Percentiles rank a stretch among this genome's conserved stretches.
Evolutionary conservation across 768 basidiomycete genomes (phyloP).

Genomic region (Termitomyces sp.): DNA sequence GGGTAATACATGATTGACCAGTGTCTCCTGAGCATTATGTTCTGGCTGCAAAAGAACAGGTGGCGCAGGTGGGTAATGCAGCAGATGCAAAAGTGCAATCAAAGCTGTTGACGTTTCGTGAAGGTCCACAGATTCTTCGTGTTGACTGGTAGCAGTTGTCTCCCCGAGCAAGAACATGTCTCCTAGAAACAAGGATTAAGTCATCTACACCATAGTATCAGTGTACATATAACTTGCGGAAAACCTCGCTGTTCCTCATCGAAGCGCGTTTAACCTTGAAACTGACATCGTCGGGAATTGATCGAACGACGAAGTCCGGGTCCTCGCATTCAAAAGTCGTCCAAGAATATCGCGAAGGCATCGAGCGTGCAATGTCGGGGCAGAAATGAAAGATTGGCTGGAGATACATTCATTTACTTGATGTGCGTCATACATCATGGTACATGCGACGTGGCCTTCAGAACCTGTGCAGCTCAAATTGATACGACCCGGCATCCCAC

Average conservation of each 20-base stretch:
- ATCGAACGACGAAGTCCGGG: conserved; percentile 52
- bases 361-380: background rate
- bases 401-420: background rate
- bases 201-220: background rate
- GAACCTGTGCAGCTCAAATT: conserved; percentile 10
- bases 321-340: conserved; percentile 37
- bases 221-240: conserved; percentile 37
- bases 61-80: conserved; percentile 49
- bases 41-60: conserved; percentile 28
- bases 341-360: conserved; percentile 21
- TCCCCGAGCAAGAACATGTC: conserved; percentile 68
- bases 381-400: background rate
- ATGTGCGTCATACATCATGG: background rate
- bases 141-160: conserved; percentile 10
- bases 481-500: conserved; percentile 9
- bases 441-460: conserved; percentile 2
- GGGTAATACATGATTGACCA: conserved; percentile 23
- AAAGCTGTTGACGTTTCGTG: conserved; percentile 47
- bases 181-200: conserved; percentile 29
- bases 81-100: conserved; percentile 44
- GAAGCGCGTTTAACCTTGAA: conserved; percentile 46
- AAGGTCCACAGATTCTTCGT: conserved; percentile 39
- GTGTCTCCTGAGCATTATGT: conserved; percentile 19
- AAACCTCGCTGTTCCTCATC: conserved; percentile 53
- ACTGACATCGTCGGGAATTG: conserved; percentile 41